Conservation (phyloP, 148 eudicot genomes). For the Chenopodium berlandieri region DNA sequence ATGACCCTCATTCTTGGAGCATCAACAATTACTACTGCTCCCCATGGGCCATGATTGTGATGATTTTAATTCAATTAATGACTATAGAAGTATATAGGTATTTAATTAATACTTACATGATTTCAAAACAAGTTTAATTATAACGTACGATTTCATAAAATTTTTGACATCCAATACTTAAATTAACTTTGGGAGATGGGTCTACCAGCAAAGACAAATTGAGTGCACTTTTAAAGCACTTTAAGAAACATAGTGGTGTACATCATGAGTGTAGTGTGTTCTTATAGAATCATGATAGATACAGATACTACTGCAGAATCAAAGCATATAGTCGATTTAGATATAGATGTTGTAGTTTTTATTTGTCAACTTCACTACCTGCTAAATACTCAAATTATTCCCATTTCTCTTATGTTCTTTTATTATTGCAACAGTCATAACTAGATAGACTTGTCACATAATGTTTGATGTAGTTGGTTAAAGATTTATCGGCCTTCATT, state of each 20-base stretch:
- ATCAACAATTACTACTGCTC: slow-evolving; percentile 20
- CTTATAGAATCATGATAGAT: slow-evolving; percentile 22
- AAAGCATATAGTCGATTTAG: neutral
- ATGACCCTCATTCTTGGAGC: slow-evolving; percentile 13
- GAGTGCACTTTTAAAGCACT: slow-evolving; percentile 27
- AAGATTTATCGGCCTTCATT: too few species aligned
- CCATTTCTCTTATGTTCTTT: too few species aligned
- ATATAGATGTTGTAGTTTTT: neutral
- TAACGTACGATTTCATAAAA: neutral
- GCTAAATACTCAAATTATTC: neutral
- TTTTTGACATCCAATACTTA: neutral
- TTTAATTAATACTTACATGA: neutral
- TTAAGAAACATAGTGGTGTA: slow-evolving; percentile 33
- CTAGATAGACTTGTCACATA: too few species aligned
- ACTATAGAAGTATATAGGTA: neutral
- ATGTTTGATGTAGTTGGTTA: too few species aligned
- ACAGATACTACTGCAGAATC: neutral
- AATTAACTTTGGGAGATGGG: slow-evolving; percentile 6
- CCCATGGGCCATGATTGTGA: slow-evolving; percentile 19
- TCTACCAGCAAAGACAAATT: slow-evolving; percentile 20
- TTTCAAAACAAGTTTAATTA: slow-evolving; percentile 16
- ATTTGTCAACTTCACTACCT: slow-evolving; percentile 13
- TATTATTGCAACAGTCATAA: too few species aligned
- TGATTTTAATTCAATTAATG: neutral
- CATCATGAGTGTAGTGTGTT: slow-evolving; percentile 39